phyloP scores from a whole-genome alignment of 2,329 filamentous ascomycete genomes.

The Pseudocercospora crystallina region DNA sequence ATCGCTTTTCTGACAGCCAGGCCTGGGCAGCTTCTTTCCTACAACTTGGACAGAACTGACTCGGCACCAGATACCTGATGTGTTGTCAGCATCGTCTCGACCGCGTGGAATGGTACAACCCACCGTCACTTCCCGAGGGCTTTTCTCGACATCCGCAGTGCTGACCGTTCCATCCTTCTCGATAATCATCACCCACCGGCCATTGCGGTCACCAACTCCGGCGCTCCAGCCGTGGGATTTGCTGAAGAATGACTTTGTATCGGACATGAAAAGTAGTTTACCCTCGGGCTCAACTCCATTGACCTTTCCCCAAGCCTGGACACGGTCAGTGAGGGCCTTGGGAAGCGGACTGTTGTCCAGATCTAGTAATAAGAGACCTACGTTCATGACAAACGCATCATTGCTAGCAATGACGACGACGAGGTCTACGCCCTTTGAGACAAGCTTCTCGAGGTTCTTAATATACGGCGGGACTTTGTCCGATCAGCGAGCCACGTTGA shows the following conservation, averaged over 20 bases:
- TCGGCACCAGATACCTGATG: constrained; percentile 29
- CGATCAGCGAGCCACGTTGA: too few species aligned
- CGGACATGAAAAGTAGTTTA: constrained; percentile 75
- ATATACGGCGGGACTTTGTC: constrained; percentile 71
- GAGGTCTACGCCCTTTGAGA: constrained; percentile 77
- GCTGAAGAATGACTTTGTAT: constrained; percentile 71
- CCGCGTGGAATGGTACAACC: constrained; percentile 20
- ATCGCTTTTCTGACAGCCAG: too few species aligned
- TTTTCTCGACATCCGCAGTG: constrained; percentile 74
- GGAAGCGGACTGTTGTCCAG: too few species aligned
- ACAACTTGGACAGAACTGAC: constrained; percentile 29
- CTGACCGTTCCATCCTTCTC: constrained; percentile 76
- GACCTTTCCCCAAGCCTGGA: constrained; percentile 66
- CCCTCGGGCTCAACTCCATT: constrained; percentile 73
- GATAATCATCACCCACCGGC: constrained; percentile 75
- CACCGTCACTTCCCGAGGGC: constrained; percentile 49
- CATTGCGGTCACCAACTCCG: constrained; percentile 65
- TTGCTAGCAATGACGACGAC: constrained; percentile 82
- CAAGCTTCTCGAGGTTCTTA: constrained; percentile 66
- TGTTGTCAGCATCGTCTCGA: constrained; percentile 2
- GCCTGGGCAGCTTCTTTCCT: neutral
- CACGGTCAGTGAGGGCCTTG: constrained; percentile 51
- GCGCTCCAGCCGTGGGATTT: constrained; percentile 75
- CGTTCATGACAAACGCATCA: constrained; percentile 83
- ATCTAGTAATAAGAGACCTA: constrained; percentile 31